Evolutionary conservation across 129 eudicot genomes (phyloP).

Genomic region (Smallanthus sonchifolius): DNA sequence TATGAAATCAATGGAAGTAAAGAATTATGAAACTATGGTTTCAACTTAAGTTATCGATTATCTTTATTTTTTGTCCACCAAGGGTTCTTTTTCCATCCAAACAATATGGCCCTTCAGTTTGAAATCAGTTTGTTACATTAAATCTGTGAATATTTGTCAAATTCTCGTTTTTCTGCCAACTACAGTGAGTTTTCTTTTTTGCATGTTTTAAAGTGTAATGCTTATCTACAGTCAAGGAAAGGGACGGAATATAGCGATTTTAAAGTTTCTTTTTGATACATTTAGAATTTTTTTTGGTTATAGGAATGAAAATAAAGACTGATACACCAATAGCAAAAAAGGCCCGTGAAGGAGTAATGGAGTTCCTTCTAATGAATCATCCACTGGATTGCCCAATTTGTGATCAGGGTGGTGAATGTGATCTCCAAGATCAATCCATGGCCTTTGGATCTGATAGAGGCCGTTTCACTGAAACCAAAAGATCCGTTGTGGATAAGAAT

Average conservation of each 20-base stretch:
- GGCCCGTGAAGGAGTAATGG: constrained; percentile 99
- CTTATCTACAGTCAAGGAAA: neutral
- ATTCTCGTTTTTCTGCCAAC: neutral
- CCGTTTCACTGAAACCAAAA: constrained; percentile 90
- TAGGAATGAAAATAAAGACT: constrained; percentile 98
- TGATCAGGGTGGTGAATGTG: constrained; percentile 99
- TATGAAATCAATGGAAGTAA: neutral
- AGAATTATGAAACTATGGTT: neutral
- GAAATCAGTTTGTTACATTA: neutral
- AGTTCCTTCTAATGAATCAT: constrained; percentile 93
- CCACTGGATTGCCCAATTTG: constrained; percentile 99
- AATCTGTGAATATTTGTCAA: neutral
- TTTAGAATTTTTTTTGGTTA: neutral
- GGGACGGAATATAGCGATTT: neutral
- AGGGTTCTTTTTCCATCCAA: neutral
- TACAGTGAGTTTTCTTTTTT: neutral
- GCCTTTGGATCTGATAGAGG: constrained; percentile 98
- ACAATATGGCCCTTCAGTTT: neutral
- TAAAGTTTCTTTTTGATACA: neutral
- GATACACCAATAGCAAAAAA: constrained; percentile 95
- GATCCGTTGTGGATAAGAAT: constrained; percentile 98
- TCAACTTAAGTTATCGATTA: neutral
- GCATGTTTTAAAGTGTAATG: neutral
- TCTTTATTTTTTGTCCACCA: neutral
- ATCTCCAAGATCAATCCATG: constrained; percentile 99